Conservation (phyloP, 2,329 filamentous ascomycete species). For the Diaporthe humulicola region DNA sequence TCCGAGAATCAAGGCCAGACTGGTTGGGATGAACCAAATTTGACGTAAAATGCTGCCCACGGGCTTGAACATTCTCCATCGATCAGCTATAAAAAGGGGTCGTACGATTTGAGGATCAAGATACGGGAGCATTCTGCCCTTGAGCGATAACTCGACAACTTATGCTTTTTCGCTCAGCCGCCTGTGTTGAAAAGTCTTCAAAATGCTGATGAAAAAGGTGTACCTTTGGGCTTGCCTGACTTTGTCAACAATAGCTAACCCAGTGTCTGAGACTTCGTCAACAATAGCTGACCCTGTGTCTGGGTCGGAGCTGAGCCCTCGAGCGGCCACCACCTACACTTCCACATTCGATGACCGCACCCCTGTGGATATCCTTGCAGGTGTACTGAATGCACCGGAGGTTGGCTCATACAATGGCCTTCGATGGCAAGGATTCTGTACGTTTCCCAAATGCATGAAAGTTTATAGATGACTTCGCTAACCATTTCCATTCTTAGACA, state of each 20-base stretch:
- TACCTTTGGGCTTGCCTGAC: neutral
- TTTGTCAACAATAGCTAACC: neutral
- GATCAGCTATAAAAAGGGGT: neutral
- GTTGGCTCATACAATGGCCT: constrained; percentile 9
- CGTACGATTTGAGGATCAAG: rapidly evolving
- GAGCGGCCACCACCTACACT: neutral
- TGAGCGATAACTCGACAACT: neutral
- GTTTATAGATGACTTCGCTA: neutral
- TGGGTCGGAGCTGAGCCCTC: neutral
- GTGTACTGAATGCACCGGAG: neutral
- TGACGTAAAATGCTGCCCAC: neutral
- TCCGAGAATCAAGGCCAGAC: neutral
- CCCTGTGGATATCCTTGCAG: neutral
- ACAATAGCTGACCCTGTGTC: neutral
- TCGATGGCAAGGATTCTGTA: constrained; percentile 12
- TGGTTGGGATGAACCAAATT: neutral
- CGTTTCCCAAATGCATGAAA: neutral
- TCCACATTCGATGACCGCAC: neutral
- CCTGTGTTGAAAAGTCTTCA: neutral
- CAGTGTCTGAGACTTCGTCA: neutral
- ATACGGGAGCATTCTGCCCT: too few relatives aligned
- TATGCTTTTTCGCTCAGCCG: neutral
- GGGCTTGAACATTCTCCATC: too few relatives aligned
- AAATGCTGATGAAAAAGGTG: neutral
- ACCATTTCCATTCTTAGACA: neutral